Evolutionary conservation across 2,329 filamentous ascomycete species (phyloP).

Genomic region (Whalleya microplaca): DNA sequence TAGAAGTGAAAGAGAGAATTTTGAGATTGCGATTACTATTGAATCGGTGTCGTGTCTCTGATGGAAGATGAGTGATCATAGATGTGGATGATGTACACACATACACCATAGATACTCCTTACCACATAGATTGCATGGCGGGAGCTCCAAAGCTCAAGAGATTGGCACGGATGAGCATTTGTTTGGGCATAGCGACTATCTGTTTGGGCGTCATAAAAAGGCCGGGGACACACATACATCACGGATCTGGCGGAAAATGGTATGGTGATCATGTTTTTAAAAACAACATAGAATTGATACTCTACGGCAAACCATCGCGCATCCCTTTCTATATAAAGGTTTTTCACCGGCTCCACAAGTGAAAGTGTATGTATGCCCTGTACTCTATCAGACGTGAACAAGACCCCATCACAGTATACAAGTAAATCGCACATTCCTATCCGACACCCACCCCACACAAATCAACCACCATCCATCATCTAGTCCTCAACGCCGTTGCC

Average conservation of each 20-base stretch:
- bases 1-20: not conserved
- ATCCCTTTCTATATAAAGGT: not conserved
- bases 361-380: not conserved
- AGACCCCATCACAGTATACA: not conserved
- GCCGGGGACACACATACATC: constrained; percentile 3
- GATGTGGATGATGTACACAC: too few species aligned
- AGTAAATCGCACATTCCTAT: constrained; percentile 1
- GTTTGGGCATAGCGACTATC: not conserved
- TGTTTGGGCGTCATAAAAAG: not conserved
- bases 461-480: not conserved
- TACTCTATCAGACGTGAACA: not conserved
- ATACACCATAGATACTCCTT: not conserved
- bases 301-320: too few species aligned
- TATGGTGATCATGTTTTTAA: not conserved
- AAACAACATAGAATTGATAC: too few species aligned
- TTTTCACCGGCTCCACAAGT: not conserved
- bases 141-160: not conserved
- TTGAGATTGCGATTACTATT: too few species aligned
- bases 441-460: not conserved
- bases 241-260: constrained; percentile 1
- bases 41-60: too few species aligned
- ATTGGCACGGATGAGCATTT: not conserved
- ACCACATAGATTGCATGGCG: not conserved
- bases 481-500: not conserved
- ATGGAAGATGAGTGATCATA: too few species aligned